These are phyloP conservation scores for Thalassiosira mediterranea DNA, from an alignment of 352 stramenopile genomes.

Conservation along the genomic window DNA sequence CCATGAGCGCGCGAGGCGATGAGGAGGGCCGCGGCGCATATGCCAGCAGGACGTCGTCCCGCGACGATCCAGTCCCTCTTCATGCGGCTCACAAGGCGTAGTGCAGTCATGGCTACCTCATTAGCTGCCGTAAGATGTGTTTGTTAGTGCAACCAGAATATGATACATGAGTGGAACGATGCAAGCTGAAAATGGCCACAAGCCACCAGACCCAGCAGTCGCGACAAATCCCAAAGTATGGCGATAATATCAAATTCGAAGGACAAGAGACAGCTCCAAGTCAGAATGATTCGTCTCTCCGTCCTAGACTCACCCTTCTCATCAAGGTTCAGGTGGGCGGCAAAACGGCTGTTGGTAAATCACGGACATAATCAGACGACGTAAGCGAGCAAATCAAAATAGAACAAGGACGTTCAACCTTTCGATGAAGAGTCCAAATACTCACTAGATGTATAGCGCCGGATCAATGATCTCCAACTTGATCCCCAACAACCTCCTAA, in stretches of 20 bases:
- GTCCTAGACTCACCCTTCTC: slow-evolving; percentile 72
- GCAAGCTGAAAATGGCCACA: no score
- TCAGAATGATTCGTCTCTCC: neutral
- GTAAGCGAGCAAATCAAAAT: neutral
- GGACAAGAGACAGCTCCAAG: neutral
- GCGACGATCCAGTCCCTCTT: slow-evolving; percentile 99
- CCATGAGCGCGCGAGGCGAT: slow-evolving; percentile 96
- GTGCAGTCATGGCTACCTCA: slow-evolving; percentile 92
- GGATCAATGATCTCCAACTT: slow-evolving; percentile 98
- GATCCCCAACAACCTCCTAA: slow-evolving; percentile 93
- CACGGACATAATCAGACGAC: neutral
- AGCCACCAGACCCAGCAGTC: no score
- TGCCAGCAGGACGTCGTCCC: slow-evolving; percentile 93
- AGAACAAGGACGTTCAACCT: no score
- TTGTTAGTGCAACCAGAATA: no score
- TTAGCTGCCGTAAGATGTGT: slow-evolving; percentile 58
- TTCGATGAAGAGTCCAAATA: slow-evolving; percentile 52
- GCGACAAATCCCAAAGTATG: no score
- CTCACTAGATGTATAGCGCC: slow-evolving; percentile 93
- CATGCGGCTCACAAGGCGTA: slow-evolving; percentile 96
- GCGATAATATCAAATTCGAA: no score
- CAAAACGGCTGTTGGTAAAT: slow-evolving; percentile 87
- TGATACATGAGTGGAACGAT: no score
- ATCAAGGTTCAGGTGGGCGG: slow-evolving; percentile 96
- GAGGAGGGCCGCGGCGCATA: slow-evolving; percentile 95